Percentiles rank a stretch among this genome's conserved stretches.
phyloP scores from a whole-genome alignment of 495 filamentous ascomycete genomes.

The Penicillium mononematosum region DNA sequence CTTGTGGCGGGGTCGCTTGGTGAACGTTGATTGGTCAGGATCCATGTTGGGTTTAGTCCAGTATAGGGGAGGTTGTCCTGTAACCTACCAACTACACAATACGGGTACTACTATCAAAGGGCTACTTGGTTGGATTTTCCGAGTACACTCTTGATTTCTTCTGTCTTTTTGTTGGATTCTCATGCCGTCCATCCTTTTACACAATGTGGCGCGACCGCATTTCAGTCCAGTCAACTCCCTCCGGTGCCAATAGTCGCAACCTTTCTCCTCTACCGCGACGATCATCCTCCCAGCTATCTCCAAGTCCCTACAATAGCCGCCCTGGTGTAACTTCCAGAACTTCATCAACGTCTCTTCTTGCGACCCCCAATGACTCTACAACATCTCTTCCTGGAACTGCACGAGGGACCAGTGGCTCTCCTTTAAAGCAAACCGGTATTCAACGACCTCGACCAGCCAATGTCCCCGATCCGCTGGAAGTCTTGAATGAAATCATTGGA shows the following conservation, averaged over 20 bases:
- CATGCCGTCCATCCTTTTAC: constrained; percentile 15
- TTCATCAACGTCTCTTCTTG: constrained; percentile 65
- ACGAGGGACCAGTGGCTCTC: constrained; percentile 63
- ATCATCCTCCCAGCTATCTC: constrained; percentile 49
- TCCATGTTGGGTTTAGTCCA: constrained; percentile 30
- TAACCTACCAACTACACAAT: background rate
- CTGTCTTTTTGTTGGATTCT: background rate
- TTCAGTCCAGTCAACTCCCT: constrained; percentile 66
- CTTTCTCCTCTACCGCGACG: constrained; percentile 69
- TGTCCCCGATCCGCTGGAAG: constrained; percentile 67
- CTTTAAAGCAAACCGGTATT: constrained; percentile 55
- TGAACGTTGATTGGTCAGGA: constrained; percentile 4
- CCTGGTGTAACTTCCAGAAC: constrained; percentile 61
- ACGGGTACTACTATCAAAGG: background rate
- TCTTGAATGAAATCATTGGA: constrained; percentile 71
- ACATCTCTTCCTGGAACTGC: constrained; percentile 64
- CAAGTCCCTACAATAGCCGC: constrained; percentile 47
- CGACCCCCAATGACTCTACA: constrained; percentile 66
- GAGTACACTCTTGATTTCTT: background rate
- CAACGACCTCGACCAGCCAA: constrained; percentile 47
- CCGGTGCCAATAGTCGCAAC: constrained; percentile 59
- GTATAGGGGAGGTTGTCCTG: constrained; percentile 11
- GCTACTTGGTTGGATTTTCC: background rate
- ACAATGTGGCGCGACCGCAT: constrained; percentile 89
- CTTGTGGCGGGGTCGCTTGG: constrained; percentile 35